Percentiles rank a stretch among this genome's conserved stretches.
Evolutionary conservation across 2,329 filamentous ascomycete species (phyloP).

Genomic region (Allantophomopsis cytisporea): DNA sequence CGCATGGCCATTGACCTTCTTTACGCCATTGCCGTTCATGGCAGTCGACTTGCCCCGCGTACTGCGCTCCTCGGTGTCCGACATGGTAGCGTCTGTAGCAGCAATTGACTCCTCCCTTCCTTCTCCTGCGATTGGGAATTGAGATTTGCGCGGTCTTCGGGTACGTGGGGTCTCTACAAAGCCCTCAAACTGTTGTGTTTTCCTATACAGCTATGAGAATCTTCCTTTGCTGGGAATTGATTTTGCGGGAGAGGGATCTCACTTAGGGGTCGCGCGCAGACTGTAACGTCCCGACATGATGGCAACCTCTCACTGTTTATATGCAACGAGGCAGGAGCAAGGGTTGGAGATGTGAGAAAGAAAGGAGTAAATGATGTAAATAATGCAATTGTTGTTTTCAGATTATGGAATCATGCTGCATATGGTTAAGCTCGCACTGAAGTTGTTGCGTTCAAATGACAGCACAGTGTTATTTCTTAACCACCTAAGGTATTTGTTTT

Average conservation of each 20-base stretch:
- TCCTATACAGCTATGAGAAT: constrained; percentile 22
- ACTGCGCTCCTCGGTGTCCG: constrained; percentile 3
- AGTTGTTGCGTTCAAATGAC: too few species aligned
- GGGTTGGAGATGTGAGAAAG: too few species aligned
- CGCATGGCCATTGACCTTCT: constrained; percentile 2
- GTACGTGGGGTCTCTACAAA: constrained; percentile 36
- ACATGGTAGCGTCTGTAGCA: constrained; percentile 15
- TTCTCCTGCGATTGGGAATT: constrained; percentile 15
- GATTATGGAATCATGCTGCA: too few species aligned
- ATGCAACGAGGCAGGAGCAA: too few species aligned
- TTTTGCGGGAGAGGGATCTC: background rate
- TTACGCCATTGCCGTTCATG: constrained; percentile 2
- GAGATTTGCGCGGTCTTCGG: constrained; percentile 23
- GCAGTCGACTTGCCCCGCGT: background rate
- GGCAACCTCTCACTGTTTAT: too few species aligned
- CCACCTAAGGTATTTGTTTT: too few species aligned
- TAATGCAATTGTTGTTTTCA: too few species aligned
- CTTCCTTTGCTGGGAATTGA: background rate
- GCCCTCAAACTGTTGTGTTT: constrained; percentile 29
- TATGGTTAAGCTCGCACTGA: too few species aligned
- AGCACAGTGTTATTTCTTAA: too few species aligned
- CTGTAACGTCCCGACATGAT: constrained; percentile 19
- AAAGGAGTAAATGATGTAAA: too few species aligned
- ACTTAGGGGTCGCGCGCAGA: constrained; percentile 19
- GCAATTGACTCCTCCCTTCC: constrained; percentile 16